Percentiles rank a stretch among this genome's conserved stretches.
phyloP scores from a whole-genome alignment of 306 rosid species.

The Hippophae gyantsensis region DNA sequence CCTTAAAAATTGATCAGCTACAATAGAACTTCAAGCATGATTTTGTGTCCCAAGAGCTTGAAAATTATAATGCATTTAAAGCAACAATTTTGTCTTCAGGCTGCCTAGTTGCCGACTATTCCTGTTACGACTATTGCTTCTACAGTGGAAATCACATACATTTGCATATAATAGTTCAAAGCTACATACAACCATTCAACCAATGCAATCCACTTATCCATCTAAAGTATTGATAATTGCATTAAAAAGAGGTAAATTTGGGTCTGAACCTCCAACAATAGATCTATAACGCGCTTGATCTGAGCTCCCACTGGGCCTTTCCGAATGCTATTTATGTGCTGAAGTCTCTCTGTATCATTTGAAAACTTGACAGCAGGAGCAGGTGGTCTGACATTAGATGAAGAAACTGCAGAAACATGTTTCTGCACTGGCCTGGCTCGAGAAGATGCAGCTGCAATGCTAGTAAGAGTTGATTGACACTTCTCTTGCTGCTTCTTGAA shows the following conservation, averaged over 20 bases:
- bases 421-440: conserved; percentile 25
- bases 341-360: conserved; percentile 89
- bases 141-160: too few relatives aligned
- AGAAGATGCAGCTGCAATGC: conserved; percentile 42
- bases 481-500: conserved; percentile 70
- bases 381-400: conserved; percentile 28
- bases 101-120: too few relatives aligned
- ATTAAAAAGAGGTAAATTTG: neutral
- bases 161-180: neutral
- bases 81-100: too few relatives aligned
- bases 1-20: too few relatives aligned
- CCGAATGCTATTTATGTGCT: conserved; percentile 68
- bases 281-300: conserved; percentile 81
- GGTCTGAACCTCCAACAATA: conserved; percentile 55
- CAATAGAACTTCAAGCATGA: too few relatives aligned
- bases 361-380: conserved; percentile 69
- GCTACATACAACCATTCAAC: conserved; percentile 2
- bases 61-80: too few relatives aligned
- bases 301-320: conserved; percentile 84
- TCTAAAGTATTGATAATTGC: neutral
- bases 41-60: too few relatives aligned
- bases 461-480: conserved; percentile 52
- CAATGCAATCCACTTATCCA: neutral
- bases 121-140: too few relatives aligned
- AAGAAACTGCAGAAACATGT: conserved; percentile 12